Evolutionary conservation across 768 basidiomycete genomes (phyloP).

Genomic region (Melanogaster broomeanus): DNA sequence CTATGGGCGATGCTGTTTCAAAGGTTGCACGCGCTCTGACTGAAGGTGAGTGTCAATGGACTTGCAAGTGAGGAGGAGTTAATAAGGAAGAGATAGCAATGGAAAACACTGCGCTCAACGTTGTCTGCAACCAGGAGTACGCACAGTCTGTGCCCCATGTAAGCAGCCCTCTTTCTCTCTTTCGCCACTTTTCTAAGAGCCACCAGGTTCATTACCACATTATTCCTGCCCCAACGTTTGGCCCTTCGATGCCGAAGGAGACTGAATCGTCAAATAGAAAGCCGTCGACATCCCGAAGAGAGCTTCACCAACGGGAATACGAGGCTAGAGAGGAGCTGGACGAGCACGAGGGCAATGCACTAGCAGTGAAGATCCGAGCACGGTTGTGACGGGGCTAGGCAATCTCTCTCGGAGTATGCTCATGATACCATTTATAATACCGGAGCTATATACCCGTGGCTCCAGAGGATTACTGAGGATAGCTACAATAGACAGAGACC

Average conservation of each 20-base stretch:
- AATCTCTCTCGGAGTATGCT: background rate
- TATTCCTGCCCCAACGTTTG: slow-evolving; percentile 64
- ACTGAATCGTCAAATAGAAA: background rate
- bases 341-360: slow-evolving; percentile 50
- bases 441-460: background rate
- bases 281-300: slow-evolving; percentile 40
- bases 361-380: slow-evolving; percentile 49
- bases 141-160: slow-evolving; percentile 82
- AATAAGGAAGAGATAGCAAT: slow-evolving; percentile 21
- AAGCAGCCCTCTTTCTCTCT: slow-evolving; percentile 18
- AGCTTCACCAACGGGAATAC: slow-evolving; percentile 65
- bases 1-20: slow-evolving; percentile 58
- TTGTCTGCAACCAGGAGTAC: slow-evolving; percentile 82
- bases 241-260: background rate
- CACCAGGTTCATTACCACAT: slow-evolving; percentile 74
- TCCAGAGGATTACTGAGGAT: too few relatives aligned
- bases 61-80: background rate
- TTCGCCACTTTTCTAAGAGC: background rate
- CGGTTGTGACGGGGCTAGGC: slow-evolving; percentile 31
- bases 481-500: too few relatives aligned
- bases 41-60: slow-evolving; percentile 44
- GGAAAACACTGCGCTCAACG: slow-evolving; percentile 67
- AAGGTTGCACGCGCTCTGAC: slow-evolving; percentile 65
- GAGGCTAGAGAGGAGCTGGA: slow-evolving; percentile 61
- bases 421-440: too few relatives aligned